These are phyloP conservation scores for Zoysia pacifica DNA, from an alignment of 176 grass and related monocot genomes.

Conservation along the genomic window DNA sequence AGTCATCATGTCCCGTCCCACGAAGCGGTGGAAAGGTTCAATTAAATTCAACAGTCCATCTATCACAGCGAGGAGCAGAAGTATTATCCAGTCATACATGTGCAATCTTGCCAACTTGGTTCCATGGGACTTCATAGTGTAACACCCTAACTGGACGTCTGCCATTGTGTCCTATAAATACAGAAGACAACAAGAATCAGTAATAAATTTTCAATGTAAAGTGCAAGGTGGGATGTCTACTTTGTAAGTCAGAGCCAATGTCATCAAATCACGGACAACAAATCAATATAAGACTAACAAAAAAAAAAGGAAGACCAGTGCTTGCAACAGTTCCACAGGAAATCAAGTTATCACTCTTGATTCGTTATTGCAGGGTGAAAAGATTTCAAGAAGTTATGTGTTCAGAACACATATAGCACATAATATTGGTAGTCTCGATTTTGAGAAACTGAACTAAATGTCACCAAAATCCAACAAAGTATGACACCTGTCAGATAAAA, in stretches of 20 bases:
- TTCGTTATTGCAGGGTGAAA: background rate
- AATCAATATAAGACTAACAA: background rate
- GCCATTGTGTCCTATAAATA: constrained; percentile 58
- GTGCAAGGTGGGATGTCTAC: background rate
- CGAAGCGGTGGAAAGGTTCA: constrained; percentile 82
- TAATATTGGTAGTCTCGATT: background rate
- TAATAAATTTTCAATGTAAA: constrained; percentile 21
- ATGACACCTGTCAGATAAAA: background rate
- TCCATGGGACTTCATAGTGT: constrained; percentile 77
- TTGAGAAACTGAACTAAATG: background rate
- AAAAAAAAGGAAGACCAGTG: constrained; percentile 9
- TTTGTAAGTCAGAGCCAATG: background rate
- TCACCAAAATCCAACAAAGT: background rate
- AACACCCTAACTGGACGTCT: constrained; percentile 63
- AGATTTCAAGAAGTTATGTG: background rate
- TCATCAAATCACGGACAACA: constrained; percentile 5
- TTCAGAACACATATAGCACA: background rate
- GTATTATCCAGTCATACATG: constrained; percentile 91
- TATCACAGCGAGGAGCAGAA: constrained; percentile 60
- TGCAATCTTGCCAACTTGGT: constrained; percentile 62
- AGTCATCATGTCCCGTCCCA: constrained; percentile 88
- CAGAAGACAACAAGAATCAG: constrained; percentile 33
- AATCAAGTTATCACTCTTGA: background rate
- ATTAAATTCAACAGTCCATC: constrained; percentile 73
- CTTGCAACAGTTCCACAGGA: background rate